Evolutionary conservation across 2,329 filamentous ascomycete species (phyloP), one percentile per base, ranked within the genome.

Genomic region (Nannizziopsis barbatae): DNA sequence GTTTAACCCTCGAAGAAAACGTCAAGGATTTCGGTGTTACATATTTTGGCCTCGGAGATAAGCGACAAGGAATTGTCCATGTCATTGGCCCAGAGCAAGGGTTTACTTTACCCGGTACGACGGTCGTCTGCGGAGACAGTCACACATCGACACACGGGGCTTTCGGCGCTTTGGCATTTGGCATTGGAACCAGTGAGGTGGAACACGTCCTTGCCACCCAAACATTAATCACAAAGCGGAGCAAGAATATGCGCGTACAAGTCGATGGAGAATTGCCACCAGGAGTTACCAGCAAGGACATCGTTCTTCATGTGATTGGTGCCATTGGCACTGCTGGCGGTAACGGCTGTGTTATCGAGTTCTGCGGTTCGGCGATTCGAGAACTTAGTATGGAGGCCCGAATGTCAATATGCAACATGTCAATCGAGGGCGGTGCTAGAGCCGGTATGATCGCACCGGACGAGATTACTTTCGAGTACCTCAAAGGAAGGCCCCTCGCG

Each of bases 351-450:
- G 92, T 96, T 56, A 95, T 98, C 60, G 92, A 98, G 72, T 98
- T 90, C 73, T 95, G 88, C 63, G 92, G 92, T 52, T 95, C 89
- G 45, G 86, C 92, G 53, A 95, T 98, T 64, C 81, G 87, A 58
- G 72, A 70, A 53, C 75, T 96, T 59, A 94, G 86, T 68, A 95
- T 98, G 79, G 92, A 96, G 70, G 92, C 90, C 38, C 81, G 92
- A 57, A 96, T 98, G 92, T 95, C 89, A 54, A 94, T 98, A 65
- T 96, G 92, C 75, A 98, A 98, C 74, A 96, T 96, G 92, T 88
- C 89, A 11, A 95, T 96, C 58, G 92, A 98, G 74, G 92, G 77
- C 57, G 92, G 92, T 68, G 92, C 92, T 42, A 79, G 92, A 70
- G 90, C 90, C 52, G 92, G 92, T 57, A 94, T 98, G 88, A 83